Evolutionary conservation across 306 rosid genomes (phyloP).

Genomic region (Gastrolobium villosum): DNA sequence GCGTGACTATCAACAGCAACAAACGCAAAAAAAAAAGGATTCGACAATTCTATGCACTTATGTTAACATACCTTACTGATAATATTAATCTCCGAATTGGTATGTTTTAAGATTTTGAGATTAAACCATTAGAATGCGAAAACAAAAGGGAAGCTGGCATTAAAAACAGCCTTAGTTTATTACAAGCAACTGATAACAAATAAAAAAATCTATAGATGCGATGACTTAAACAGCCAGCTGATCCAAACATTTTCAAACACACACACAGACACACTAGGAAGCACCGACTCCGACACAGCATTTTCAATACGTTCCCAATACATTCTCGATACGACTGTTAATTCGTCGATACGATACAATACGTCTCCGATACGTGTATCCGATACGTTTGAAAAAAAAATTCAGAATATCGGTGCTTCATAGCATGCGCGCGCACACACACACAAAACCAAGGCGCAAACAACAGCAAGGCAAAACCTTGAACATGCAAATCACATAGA

Average conservation of each 20-base stretch:
- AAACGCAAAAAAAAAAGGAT: background rate
- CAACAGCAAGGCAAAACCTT: background rate
- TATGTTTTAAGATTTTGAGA: background rate
- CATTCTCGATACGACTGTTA: no score
- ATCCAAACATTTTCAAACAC: no score
- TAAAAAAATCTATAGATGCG: background rate
- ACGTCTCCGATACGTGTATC: no score
- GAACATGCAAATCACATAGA: no score
- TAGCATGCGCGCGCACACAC: no score
- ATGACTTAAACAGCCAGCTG: no score
- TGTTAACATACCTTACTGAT: background rate
- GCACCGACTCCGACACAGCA: no score
- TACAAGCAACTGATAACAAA: background rate
- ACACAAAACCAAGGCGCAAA: background rate
- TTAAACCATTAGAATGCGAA: background rate
- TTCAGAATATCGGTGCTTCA: no score
- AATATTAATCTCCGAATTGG: background rate
- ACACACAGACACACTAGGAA: no score
- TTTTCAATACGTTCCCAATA: no score
- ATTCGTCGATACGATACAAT: no score
- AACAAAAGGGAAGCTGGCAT: background rate
- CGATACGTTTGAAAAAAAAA: no score
- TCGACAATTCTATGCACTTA: background rate
- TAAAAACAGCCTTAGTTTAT: background rate
- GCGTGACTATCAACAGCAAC: constrained; percentile 38